These are phyloP conservation scores for Fusarium equiseti DNA, from an alignment of 2,329 filamentous ascomycete species.

Conservation along the genomic window DNA sequence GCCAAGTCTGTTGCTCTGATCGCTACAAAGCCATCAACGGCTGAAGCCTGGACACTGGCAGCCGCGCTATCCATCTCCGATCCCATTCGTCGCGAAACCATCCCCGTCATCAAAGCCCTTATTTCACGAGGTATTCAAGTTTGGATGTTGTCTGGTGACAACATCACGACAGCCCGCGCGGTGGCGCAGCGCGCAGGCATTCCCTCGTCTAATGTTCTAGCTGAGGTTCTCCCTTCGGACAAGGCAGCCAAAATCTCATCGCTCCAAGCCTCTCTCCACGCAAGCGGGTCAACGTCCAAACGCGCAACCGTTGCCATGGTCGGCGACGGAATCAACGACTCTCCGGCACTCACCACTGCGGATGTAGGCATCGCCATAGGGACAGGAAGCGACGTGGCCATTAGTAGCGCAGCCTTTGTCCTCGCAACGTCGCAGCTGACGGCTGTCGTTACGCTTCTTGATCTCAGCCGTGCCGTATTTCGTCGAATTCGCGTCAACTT, in stretches of 20 bases:
- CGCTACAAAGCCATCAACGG: conserved; percentile 55
- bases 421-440: conserved; percentile 78
- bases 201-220: conserved; percentile 78
- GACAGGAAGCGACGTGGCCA: conserved; percentile 85
- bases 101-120: conserved; percentile 72
- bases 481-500: conserved; percentile 87
- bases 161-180: conserved; percentile 82
- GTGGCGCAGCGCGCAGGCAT: conserved; percentile 84
- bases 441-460: conserved; percentile 78
- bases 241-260: conserved; percentile 80
- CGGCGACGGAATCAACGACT: conserved; percentile 91
- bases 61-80: conserved; percentile 84
- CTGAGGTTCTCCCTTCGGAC: conserved; percentile 85
- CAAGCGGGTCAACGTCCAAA: conserved; percentile 48
- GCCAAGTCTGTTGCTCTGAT: conserved; percentile 74
- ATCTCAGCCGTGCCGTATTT: conserved; percentile 79
- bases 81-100: conserved; percentile 80
- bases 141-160: conserved; percentile 95
- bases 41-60: conserved; percentile 63
- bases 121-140: conserved; percentile 76
- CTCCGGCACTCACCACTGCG: conserved; percentile 81
- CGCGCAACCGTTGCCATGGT: conserved; percentile 80
- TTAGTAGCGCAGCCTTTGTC: conserved; percentile 85
- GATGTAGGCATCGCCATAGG: conserved; percentile 89
- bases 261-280: conserved; percentile 66